Evolutionary conservation across 2,329 filamentous ascomycete species (phyloP).

Genomic region (Monilinia fructicola): DNA sequence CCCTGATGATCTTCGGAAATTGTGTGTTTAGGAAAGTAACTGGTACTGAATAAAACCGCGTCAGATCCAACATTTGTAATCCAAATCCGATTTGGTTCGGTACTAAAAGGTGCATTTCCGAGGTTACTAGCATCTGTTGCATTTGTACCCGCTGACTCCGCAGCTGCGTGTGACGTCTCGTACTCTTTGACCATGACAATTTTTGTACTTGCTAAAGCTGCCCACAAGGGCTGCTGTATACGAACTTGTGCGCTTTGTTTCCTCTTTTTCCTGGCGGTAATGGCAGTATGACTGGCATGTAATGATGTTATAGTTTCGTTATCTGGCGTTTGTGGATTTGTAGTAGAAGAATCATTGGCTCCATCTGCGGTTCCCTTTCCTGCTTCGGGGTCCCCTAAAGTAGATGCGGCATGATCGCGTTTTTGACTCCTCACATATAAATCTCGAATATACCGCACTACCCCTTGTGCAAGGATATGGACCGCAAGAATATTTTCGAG

Average conservation of each 20-base stretch:
- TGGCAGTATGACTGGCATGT: conserved; percentile 42
- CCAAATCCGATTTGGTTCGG: conserved; percentile 72
- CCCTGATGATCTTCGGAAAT: conserved; percentile 40
- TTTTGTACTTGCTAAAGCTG: conserved; percentile 91
- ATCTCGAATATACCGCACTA: conserved; percentile 68
- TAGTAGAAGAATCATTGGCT: conserved; percentile 47
- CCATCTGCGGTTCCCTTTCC: conserved; percentile 53
- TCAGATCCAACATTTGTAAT: conserved; percentile 77
- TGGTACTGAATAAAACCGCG: conserved; percentile 74
- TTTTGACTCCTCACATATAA: conserved; percentile 65
- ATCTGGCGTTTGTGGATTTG: conserved; percentile 32
- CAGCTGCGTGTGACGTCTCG: conserved; percentile 74
- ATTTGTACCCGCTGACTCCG: conserved; percentile 71
- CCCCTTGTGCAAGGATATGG: conserved; percentile 71
- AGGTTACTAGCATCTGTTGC: conserved; percentile 75
- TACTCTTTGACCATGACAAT: conserved; percentile 93
- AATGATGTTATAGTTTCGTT: conserved; percentile 34
- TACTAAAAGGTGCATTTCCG: conserved; percentile 71
- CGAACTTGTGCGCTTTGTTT: conserved; percentile 90
- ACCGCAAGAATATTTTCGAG: conserved; percentile 70
- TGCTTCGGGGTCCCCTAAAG: conserved; percentile 60
- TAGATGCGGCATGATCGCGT: conserved; percentile 50
- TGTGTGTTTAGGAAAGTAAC: conserved; percentile 54
- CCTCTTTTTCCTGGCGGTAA: conserved; percentile 74
- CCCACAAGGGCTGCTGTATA: conserved; percentile 90